Conservation (phyloP, 441 rosid genomes). For the Syzygium syzygioides region DNA sequence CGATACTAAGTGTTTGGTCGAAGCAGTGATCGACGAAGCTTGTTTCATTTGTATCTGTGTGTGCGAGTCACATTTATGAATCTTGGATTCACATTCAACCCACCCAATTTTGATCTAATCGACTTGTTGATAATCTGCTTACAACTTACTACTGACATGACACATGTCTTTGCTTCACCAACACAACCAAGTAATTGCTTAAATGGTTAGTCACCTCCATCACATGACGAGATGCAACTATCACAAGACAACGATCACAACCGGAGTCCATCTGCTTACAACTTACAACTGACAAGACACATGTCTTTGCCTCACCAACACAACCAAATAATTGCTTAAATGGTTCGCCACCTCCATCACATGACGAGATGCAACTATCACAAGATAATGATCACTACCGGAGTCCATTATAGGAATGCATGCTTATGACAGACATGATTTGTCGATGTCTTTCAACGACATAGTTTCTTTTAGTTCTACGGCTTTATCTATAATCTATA, state of each 20-base stretch:
- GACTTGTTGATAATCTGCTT: not conserved
- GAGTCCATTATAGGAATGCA: too few species aligned
- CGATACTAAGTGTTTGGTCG: not conserved
- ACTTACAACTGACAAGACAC: not conserved
- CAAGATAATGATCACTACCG: not conserved
- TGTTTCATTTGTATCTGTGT: not conserved
- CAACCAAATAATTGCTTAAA: not conserved
- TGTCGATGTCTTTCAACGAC: too few species aligned
- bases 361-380: not conserved
- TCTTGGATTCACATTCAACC: not conserved
- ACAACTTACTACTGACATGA: not conserved
- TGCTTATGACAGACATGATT: too few species aligned
- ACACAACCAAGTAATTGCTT: not conserved
- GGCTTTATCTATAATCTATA: not conserved
- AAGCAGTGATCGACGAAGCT: not conserved
- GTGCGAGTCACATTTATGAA: not conserved
- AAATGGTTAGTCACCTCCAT: not conserved
- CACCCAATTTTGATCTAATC: not conserved
- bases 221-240: not conserved
- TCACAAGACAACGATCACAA: not conserved
- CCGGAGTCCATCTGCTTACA: not conserved
- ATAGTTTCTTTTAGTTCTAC: too few species aligned
- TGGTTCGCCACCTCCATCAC: not conserved
- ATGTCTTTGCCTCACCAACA: fast-evolving
- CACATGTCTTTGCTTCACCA: fast-evolving